phyloP scores from a whole-genome alignment of 2,329 filamentous ascomycete species.

The Stagonosporopsis chrysanthemi region DNA sequence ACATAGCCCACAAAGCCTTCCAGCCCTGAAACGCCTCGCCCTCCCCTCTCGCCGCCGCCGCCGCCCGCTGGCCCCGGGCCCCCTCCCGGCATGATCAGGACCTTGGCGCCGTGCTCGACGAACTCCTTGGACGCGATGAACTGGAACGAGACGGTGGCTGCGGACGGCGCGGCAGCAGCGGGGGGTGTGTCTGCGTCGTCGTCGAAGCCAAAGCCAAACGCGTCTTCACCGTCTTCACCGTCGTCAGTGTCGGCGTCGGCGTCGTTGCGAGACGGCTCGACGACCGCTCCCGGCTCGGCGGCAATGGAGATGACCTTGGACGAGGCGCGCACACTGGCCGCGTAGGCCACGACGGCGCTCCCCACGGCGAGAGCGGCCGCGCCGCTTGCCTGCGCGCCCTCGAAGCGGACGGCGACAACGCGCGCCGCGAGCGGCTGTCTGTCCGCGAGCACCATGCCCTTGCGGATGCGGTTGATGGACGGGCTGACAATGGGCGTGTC shows the following conservation, averaged over 20 bases:
- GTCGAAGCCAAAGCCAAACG: conserved; percentile 66
- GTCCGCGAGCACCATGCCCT: conserved; percentile 81
- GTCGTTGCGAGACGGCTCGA: conserved; percentile 28
- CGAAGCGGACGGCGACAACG: conserved; percentile 70
- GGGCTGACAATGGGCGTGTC: conserved; percentile 38
- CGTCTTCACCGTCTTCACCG: conserved; percentile 39
- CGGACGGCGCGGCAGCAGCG: conserved; percentile 32
- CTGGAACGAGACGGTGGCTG: conserved; percentile 68
- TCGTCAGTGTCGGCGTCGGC: conserved; percentile 8
- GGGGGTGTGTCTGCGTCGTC: conserved; percentile 40
- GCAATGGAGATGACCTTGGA: conserved; percentile 71
- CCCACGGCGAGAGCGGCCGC: conserved; percentile 70
- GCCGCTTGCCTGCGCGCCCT: conserved; percentile 59
- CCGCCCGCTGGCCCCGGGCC: conserved; percentile 66
- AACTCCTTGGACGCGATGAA: conserved; percentile 75
- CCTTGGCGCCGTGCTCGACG: conserved; percentile 73
- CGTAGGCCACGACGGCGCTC: conserved; percentile 80
- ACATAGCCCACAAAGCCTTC: conserved; percentile 77
- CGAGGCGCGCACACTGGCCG: conserved; percentile 83
- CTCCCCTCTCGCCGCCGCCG: conserved; percentile 60
- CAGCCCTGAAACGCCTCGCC: conserved; percentile 63
- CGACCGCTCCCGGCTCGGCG: conserved; percentile 14
- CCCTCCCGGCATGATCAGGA: conserved; percentile 75
- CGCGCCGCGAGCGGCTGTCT: conserved; percentile 62
- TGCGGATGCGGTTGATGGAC: conserved; percentile 59